phyloP scores from a whole-genome alignment of 106 monocot species.

The Dendrobium officinale region DNA sequence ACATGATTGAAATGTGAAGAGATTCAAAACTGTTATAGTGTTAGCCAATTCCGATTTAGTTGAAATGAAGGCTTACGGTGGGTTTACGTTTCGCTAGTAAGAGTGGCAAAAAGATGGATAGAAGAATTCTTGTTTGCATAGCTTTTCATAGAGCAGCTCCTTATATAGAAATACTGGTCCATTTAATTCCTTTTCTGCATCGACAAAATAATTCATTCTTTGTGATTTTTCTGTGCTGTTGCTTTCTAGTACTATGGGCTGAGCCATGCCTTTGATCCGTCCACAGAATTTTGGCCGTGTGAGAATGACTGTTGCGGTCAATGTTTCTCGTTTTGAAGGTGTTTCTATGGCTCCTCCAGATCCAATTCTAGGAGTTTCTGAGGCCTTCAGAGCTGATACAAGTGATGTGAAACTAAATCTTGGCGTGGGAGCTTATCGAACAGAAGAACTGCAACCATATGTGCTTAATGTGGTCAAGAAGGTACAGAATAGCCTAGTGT shows the following conservation, averaged over 20 bases:
- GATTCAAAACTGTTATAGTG: neutral
- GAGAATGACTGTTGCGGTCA: conserved; percentile 53
- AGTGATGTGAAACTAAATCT: conserved; percentile 91
- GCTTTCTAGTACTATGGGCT: neutral
- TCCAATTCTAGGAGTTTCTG: conserved; percentile 94
- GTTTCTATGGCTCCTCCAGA: conserved; percentile 97
- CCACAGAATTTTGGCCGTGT: conserved; percentile 44
- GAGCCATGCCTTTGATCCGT: neutral
- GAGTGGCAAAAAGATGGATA: neutral
- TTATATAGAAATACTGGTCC: neutral
- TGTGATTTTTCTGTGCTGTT: neutral
- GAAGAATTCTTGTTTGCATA: neutral
- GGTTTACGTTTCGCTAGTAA: neutral
- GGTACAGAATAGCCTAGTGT: conserved; percentile 24
- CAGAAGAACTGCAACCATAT: conserved; percentile 97
- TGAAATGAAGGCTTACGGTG: neutral
- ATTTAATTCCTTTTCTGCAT: neutral
- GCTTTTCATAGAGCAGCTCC: neutral
- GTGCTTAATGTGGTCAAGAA: conserved; percentile 95
- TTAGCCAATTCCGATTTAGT: neutral
- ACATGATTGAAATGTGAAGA: neutral
- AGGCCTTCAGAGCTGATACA: conserved; percentile 85
- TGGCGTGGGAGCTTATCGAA: conserved; percentile 92
- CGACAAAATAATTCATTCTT: neutral
- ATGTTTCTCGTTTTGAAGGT: conserved; percentile 86